These are phyloP conservation scores for Chlorella sp. DNA, from an alignment of 139 green algal genomes.

Conservation along the genomic window DNA sequence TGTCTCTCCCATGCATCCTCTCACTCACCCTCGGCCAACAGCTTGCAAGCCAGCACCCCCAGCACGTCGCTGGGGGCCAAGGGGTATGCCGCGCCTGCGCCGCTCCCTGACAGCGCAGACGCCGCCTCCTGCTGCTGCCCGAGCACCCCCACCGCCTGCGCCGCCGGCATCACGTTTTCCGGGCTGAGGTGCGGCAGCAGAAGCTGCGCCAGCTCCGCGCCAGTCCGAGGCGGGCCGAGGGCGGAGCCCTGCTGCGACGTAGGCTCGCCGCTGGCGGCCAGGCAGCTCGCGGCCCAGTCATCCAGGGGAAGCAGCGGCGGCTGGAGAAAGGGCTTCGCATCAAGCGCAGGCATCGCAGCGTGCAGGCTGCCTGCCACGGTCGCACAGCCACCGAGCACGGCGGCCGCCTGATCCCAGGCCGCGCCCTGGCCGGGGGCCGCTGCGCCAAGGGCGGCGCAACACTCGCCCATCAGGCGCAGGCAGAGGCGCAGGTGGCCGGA, in stretches of 20 bases:
- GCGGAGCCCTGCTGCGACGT: too few species aligned
- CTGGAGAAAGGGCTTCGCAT: conserved; percentile 16
- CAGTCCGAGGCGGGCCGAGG: too few species aligned
- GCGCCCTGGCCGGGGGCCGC: background rate
- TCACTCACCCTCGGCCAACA: too few species aligned
- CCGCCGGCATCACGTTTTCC: background rate
- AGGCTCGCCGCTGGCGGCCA: background rate
- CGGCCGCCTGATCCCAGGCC: background rate
- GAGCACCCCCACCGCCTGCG: background rate
- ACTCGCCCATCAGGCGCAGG: background rate
- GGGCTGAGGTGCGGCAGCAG: background rate
- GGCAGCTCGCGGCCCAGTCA: too few species aligned
- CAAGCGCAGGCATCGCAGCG: background rate
- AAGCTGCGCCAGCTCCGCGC: background rate
- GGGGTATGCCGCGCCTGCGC: background rate
- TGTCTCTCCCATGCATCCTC: too few species aligned
- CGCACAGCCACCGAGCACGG: background rate
- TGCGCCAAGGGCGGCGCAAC: background rate
- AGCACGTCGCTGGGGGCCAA: too few species aligned
- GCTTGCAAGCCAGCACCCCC: too few species aligned
- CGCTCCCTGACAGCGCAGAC: background rate
- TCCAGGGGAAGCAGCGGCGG: conserved; percentile 18
- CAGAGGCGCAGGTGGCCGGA: conserved; percentile 3
- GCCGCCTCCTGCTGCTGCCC: conserved; percentile 2
- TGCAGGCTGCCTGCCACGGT: background rate